Conservation (phyloP, 2,329 filamentous ascomycete genomes). For the Arthrobotrys iridis region DNA sequence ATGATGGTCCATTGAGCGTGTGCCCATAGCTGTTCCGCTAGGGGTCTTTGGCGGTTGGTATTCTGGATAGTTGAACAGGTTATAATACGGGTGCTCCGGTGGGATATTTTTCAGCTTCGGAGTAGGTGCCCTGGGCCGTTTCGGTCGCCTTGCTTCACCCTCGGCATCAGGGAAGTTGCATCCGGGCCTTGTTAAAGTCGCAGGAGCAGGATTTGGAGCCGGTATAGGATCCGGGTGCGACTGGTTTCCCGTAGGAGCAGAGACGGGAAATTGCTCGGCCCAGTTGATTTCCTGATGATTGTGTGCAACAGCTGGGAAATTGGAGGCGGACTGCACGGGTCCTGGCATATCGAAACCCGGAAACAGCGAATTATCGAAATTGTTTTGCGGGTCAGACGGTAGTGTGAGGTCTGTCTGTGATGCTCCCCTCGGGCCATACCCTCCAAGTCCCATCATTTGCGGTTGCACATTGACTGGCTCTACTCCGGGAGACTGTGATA, state of each 20-base stretch:
- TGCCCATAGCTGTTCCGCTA: background rate
- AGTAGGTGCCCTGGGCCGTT: background rate
- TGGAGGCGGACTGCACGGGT: background rate
- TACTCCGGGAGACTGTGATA: background rate
- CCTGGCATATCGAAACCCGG: background rate
- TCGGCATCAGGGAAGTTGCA: background rate
- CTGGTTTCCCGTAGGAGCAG: background rate
- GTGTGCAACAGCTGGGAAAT: background rate
- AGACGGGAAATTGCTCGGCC: background rate
- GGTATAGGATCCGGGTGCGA: background rate
- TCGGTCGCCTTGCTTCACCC: background rate
- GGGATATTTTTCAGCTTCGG: background rate
- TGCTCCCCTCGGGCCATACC: background rate
- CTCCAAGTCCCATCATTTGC: background rate
- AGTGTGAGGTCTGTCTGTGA: background rate
- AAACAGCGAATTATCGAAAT: background rate
- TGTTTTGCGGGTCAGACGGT: background rate
- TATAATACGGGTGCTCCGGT: background rate
- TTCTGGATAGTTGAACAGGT: background rate
- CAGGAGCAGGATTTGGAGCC: background rate
- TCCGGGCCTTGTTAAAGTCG: too few species aligned
- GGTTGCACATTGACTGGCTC: background rate
- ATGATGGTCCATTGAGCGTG: conserved; percentile 35
- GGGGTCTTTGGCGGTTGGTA: conserved; percentile 15
- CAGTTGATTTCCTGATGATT: too few species aligned